A percentile compares a stretch with the other conserved stretches of the same genome.
phyloP scores from a whole-genome alignment of 768 basidiomycete genomes.

The Suillus bovinus region DNA sequence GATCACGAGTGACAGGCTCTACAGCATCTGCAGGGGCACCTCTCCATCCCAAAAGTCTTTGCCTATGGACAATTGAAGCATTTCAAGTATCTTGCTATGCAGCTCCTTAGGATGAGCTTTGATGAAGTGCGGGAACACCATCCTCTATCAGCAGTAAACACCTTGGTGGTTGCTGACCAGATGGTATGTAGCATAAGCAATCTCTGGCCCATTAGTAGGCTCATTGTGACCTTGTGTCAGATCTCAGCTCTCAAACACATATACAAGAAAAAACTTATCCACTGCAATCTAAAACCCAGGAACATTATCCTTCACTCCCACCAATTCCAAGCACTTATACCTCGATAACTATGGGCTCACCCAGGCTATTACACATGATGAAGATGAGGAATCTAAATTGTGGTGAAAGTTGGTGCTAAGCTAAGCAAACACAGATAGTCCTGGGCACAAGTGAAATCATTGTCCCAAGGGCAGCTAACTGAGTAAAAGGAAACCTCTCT shows the following conservation, averaged over 20 bases:
- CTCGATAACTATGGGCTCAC: not conserved
- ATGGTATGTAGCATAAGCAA: not conserved
- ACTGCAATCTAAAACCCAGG: not conserved
- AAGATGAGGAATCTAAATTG: too few species aligned
- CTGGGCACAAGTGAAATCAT: too few species aligned
- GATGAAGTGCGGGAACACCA: constrained; percentile 8
- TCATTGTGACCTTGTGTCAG: not conserved
- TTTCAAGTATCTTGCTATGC: constrained; percentile 39
- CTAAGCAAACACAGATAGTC: too few species aligned
- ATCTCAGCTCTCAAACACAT: not conserved
- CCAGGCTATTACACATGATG: not conserved
- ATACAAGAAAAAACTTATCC: not conserved
- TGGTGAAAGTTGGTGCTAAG: too few species aligned
- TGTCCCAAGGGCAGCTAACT: too few species aligned
- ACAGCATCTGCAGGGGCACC: constrained; percentile 31
- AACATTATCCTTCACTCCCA: not conserved
- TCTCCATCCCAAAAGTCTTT: constrained; percentile 33
- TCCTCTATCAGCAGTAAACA: not conserved
- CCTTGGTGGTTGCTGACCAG: not conserved
- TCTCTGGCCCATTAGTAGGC: not conserved
- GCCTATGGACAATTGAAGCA: constrained; percentile 33
- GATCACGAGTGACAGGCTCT: constrained; percentile 30
- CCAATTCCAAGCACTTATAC: not conserved
- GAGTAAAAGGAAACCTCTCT: too few species aligned
- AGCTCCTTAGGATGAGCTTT: constrained; percentile 10